Base-by-base conservation (phyloP, 805 yeast species). In the Pichia phayaonensis region DNA sequence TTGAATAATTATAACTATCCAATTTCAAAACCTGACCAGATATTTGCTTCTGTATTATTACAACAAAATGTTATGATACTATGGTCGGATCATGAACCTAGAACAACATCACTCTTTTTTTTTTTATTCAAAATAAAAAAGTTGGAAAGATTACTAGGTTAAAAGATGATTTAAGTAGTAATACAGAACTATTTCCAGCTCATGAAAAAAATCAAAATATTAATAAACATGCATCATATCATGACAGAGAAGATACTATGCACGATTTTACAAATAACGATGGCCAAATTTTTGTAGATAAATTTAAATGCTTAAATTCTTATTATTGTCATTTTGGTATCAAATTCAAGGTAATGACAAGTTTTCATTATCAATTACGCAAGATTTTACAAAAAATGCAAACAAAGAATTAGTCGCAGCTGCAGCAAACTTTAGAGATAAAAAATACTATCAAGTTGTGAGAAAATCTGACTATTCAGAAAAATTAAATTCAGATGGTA, bases 391-490 rank as follows among this genome's bases (percentile, higher is more conserved):
- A 4, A 90, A 90, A 12, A 86, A 83, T 66, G 92, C 90, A 44
- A 90, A 84, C 61, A 85, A 85, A 59, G 92, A 84, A 56, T 83
- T 90, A 0, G 81, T 83, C 52, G 70, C 83, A 48, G 86, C 89
- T 0, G 86, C 89, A 0, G 84, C 88, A 2, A 72, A 73, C 29
- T 76, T 74, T 12, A 66, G 75, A 29, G 64, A 67, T 1, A 65
- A 76, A 47, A 67, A 73, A 1, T 80, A 70, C 54, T 80, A 81
- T 60, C 84, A 80, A 61, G 80, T 81, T 8, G 67, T 70, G 49
- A 23, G 57, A 57, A 44, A 56, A 59, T 2, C 48, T 56, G 5
- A 53, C 51, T 18, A 54, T 48, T 34, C 63, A 56, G 24, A 57
- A 47, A 8, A 16, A 34, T 2, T 34, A 34, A 34, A n/a, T 16